These are phyloP conservation scores for Prunus mira DNA, from an alignment of 306 rosid genomes.

Conservation along the genomic window DNA sequence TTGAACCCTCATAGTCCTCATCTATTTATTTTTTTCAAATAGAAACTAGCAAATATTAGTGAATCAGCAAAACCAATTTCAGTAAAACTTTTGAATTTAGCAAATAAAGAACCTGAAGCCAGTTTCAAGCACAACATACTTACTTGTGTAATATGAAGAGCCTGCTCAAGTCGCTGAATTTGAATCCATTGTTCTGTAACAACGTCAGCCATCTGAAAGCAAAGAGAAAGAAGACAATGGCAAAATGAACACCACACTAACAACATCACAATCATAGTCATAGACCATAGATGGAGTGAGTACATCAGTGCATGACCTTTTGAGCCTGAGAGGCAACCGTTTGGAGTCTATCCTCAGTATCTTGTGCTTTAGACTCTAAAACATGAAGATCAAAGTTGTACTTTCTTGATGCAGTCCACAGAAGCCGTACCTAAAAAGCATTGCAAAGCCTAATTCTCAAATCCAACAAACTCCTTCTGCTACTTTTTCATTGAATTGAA, in stretches of 20 bases:
- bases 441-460: slow-evolving; percentile 43
- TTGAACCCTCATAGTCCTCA: slow-evolving; percentile 46
- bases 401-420: not conserved
- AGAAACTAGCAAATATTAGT: slow-evolving; percentile 18
- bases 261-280: not conserved
- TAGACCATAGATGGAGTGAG: not conserved
- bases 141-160: slow-evolving; percentile 75
- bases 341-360: slow-evolving; percentile 50
- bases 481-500: not conserved
- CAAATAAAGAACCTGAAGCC: not conserved
- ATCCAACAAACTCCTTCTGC: slow-evolving; percentile 19
- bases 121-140: slow-evolving; percentile 1
- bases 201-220: slow-evolving; percentile 61
- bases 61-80: slow-evolving; percentile 11
- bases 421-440: too few relatives aligned
- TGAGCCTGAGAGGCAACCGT: slow-evolving; percentile 44
- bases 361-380: slow-evolving; percentile 52
- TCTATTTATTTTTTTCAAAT: slow-evolving; percentile 25
- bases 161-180: slow-evolving; percentile 94
- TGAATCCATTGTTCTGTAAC: slow-evolving; percentile 90
- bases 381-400: slow-evolving; percentile 32
- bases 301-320: not conserved
- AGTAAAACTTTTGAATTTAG: not conserved
- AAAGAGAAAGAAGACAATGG: slow-evolving; percentile 19
- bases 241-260: slow-evolving; percentile 8